phyloP scores from a whole-genome alignment of 768 basidiomycete species.

The Tulasnella sp. region DNA sequence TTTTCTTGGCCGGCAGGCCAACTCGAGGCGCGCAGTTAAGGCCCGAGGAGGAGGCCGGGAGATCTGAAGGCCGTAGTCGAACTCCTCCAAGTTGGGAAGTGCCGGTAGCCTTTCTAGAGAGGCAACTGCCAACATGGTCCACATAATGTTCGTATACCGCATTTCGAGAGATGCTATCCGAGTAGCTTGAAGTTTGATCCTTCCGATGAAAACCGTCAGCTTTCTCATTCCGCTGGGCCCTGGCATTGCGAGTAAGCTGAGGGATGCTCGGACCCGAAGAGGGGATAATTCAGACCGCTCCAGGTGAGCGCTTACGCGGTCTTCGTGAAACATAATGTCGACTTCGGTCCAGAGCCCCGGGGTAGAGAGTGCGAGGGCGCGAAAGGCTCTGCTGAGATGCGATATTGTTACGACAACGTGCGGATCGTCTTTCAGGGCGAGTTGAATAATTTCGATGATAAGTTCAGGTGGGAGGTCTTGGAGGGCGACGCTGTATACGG shows the following conservation, averaged over 20 bases:
- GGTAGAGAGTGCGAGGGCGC: background rate
- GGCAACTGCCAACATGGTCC: background rate
- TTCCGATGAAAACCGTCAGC: background rate
- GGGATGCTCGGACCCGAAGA: background rate
- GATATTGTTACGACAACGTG: background rate
- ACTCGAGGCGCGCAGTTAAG: background rate
- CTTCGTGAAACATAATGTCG: background rate
- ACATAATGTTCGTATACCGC: background rate
- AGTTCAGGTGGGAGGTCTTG: background rate
- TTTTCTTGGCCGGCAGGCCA: background rate
- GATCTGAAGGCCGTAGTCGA: background rate
- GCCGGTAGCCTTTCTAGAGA: background rate
- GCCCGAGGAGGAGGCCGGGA: background rate
- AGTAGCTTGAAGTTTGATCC: background rate
- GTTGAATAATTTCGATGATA: background rate
- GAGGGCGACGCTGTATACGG: background rate
- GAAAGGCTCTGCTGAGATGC: background rate
- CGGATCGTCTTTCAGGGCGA: background rate
- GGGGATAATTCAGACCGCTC: background rate
- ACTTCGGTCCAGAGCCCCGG: background rate
- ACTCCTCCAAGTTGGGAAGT: background rate
- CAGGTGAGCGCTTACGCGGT: background rate
- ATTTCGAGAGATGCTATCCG: background rate
- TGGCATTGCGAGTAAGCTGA: background rate
- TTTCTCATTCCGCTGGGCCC: background rate